Evolutionary conservation across 345 rosid species (phyloP).

Genomic region (Salix udensis): DNA sequence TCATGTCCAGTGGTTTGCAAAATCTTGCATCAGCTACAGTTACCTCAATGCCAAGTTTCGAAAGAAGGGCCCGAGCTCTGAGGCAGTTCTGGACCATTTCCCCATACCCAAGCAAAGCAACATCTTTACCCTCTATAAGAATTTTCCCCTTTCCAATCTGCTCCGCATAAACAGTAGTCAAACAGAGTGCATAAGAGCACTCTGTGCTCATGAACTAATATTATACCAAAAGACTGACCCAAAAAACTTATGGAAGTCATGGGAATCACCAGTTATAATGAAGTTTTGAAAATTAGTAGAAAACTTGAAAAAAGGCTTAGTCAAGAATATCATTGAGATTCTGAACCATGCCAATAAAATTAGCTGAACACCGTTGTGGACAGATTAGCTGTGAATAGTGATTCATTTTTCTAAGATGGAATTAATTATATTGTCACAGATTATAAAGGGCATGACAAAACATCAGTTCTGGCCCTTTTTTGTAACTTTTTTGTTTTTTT

Average conservation of each 20-base stretch:
- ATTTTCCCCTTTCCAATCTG: conserved; percentile 86
- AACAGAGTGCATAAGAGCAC: background rate
- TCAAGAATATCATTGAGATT: background rate
- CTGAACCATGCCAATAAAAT: background rate
- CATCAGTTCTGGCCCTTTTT: background rate
- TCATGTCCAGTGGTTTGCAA: conserved; percentile 87
- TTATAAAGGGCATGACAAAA: background rate
- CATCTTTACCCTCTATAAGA: conserved; percentile 70
- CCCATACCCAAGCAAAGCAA: conserved; percentile 89
- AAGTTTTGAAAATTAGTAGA: background rate
- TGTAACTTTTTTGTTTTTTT: too few species aligned
- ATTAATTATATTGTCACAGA: background rate
- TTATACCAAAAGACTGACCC: background rate
- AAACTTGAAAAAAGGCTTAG: background rate
- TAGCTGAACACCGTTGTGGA: background rate
- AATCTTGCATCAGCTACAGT: conserved; percentile 94
- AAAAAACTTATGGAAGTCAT: too few species aligned
- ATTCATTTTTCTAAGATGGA: background rate
- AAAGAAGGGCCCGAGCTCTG: conserved; percentile 75
- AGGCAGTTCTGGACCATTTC: conserved; percentile 92
- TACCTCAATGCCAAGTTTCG: conserved; percentile 70
- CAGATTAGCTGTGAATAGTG: background rate
- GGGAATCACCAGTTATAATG: background rate
- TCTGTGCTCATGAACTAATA: background rate
- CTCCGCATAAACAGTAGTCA: conserved; percentile 22